Evolutionary conservation across 179 eudicot genomes (phyloP).

Genomic region (Drosera spatulata): DNA sequence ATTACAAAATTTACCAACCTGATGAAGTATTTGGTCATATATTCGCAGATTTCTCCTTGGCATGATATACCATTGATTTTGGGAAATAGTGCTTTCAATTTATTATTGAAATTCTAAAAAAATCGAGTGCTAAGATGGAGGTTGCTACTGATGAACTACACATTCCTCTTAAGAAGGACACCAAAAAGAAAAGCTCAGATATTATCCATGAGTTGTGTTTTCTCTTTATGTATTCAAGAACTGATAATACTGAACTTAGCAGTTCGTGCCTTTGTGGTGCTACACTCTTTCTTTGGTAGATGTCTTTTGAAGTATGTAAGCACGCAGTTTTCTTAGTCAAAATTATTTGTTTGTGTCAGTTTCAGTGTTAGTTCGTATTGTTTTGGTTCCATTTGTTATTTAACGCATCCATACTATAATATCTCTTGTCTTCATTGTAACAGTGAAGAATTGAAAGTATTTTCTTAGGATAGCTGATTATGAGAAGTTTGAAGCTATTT

Average conservation of each 20-base stretch:
- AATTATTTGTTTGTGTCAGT: too few species aligned
- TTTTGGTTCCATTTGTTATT: too few species aligned
- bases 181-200: slow-evolving; percentile 96
- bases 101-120: slow-evolving; percentile 93
- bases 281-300: too few species aligned
- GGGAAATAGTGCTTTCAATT: slow-evolving; percentile 87
- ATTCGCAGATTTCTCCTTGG: slow-evolving; percentile 90
- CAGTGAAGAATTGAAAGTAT: too few species aligned
- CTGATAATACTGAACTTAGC: not conserved
- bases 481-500: too few species aligned
- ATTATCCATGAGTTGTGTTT: slow-evolving; percentile 68
- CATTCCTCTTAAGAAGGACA: slow-evolving; percentile 95
- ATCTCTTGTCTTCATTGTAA: too few species aligned
- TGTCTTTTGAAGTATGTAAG: too few species aligned
- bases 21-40: slow-evolving; percentile 6
- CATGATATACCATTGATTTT: slow-evolving; percentile 82
- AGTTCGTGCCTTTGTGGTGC: too few species aligned
- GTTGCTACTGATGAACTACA: slow-evolving; percentile 89
- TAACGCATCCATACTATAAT: too few species aligned
- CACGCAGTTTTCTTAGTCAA: too few species aligned
- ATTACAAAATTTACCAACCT: not conserved
- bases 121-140: slow-evolving; percentile 98
- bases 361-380: too few species aligned
- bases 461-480: too few species aligned
- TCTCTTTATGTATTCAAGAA: not conserved